phyloP scores from a whole-genome alignment of 139 green algal species.

The Chlamydomonas schloesseri region DNA sequence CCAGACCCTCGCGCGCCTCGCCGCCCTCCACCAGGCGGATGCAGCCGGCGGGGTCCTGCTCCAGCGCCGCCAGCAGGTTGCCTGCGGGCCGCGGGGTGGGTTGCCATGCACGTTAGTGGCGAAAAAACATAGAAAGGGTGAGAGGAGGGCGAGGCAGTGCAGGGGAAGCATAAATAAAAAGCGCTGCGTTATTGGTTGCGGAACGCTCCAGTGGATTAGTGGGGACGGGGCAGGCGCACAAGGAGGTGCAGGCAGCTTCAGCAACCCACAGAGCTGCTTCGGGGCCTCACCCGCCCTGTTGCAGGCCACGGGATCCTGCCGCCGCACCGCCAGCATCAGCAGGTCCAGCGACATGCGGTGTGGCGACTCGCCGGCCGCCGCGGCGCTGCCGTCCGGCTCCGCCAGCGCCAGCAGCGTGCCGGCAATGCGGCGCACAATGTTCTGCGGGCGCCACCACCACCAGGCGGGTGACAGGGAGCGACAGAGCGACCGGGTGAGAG shows the following conservation, averaged over 20 bases:
- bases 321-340: constrained; percentile 34
- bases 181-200: too few relatives aligned
- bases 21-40: background rate
- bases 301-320: constrained; percentile 29
- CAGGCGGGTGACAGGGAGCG: too few relatives aligned
- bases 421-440: constrained; percentile 26
- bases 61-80: constrained; percentile 29
- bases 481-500: too few relatives aligned
- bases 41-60: constrained; percentile 11
- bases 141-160: too few relatives aligned
- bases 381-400: background rate
- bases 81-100: background rate
- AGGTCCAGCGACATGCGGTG: constrained; percentile 18
- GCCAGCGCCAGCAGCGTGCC: background rate
- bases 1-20: too few relatives aligned
- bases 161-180: too few relatives aligned
- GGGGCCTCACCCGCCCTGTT: constrained; percentile 18
- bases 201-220: too few relatives aligned
- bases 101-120: background rate
- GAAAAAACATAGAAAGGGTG: too few relatives aligned
- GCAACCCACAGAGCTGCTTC: background rate
- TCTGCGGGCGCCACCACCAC: too few relatives aligned
- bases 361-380: background rate
- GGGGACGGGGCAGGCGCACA: too few relatives aligned
- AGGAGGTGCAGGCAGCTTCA: too few relatives aligned